Conservation (phyloP, 2,329 filamentous ascomycete genomes). For the Chaetomium olivaceum region DNA sequence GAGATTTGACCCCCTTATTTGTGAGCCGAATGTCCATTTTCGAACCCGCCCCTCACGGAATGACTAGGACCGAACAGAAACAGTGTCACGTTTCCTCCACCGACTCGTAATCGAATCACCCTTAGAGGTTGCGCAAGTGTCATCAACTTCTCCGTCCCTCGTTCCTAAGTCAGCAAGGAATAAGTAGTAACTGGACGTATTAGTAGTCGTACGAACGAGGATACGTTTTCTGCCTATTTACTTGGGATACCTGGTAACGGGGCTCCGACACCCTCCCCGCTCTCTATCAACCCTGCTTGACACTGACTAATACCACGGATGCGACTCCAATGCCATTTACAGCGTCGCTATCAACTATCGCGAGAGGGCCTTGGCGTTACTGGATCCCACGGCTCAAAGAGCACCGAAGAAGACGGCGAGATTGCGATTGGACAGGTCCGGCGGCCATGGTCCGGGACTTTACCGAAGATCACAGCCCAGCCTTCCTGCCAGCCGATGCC, state of each 20-base stretch:
- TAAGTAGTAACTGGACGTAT: too few relatives aligned
- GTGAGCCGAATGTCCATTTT: neutral
- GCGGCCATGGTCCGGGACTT: constrained; percentile 1
- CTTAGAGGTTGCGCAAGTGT: neutral
- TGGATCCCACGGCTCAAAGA: neutral
- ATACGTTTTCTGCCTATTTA: too few relatives aligned
- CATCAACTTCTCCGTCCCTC: neutral
- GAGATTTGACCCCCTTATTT: neutral
- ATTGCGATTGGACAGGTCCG: constrained; percentile 6
- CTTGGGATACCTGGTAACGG: too few relatives aligned
- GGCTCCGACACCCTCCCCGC: too few relatives aligned
- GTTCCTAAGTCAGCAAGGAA: neutral
- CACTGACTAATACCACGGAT: neutral
- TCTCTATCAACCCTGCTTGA: neutral
- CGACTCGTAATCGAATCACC: neutral
- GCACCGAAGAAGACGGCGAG: neutral
- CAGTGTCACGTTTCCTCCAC: neutral
- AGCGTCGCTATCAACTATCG: neutral
- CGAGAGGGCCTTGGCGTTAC: neutral
- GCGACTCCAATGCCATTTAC: neutral
- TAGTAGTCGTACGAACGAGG: too few relatives aligned
- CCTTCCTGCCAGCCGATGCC: neutral
- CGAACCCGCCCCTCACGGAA: neutral
- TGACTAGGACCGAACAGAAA: neutral
- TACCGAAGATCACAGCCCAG: neutral